Evolutionary conservation across 495 filamentous ascomycete species (phyloP), one percentile per base, ranked within the genome.

Genomic region (Penicillium psychrofluorescens): DNA sequence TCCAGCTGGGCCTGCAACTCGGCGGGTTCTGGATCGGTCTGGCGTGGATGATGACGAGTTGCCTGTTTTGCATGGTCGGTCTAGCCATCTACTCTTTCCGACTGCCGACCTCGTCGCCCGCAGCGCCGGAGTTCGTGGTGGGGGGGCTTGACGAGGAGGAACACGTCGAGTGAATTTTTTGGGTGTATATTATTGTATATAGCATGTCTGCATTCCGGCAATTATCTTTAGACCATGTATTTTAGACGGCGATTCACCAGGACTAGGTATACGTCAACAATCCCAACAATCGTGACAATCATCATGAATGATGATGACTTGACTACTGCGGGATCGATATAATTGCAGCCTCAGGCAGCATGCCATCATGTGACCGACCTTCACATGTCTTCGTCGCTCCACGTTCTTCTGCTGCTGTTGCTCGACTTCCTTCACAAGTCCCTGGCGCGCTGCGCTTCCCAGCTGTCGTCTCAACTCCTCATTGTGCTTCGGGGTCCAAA

Each of bases 1-100:
- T 84, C 47, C 69, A 72, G 37, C 38, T 66, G 6, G 79, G 78
- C 1, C 39, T 80, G 41, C 49, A 59, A 10, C 44, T 73, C 11
- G 71, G 67, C 2, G 78, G 75, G 0, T 28, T 66, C 5, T 80
- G 75, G 77, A 62, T 67, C 34, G 75, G 75, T 9, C 50, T 80
- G 41, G 75, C 75, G 1, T 78, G 69, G 69, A 72, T 78, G 60
- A 72, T 74, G 51, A 67, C 75, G 6, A 64, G 68, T 16, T 50
- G 55, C 0, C 50, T 75, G 10, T 71, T 72, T 44, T 50, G 52
- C 14, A 39, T 70, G n/a, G 64, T 73, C 0, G 59, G 60, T 8
- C 44, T 56, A 1, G 59, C 66, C 0, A 59, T 77, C 27, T 67
- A 61, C 55, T 55, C 54, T 39, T 70, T 74, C 29, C 54, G 53